Conservation (phyloP, 1,284 basidiomycete genomes). For the Papiliotrema fonsecae region DNA sequence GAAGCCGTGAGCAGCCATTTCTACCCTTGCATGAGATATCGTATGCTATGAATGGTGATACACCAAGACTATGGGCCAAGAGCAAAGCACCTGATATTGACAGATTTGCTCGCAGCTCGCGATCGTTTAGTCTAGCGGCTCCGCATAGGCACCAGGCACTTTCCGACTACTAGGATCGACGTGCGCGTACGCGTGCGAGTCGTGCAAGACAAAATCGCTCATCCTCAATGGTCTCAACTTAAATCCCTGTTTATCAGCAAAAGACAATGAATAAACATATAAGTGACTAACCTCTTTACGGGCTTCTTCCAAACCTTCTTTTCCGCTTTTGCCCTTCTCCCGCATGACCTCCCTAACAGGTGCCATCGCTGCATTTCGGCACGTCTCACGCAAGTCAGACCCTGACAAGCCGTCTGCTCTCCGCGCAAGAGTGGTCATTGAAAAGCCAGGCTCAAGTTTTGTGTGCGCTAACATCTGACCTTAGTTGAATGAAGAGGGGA, state of each 20-base stretch:
- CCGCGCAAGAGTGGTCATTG: conserved; percentile 63
- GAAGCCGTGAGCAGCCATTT: no score
- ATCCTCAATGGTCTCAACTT: conserved; percentile 64
- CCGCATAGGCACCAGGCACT: conserved; percentile 23
- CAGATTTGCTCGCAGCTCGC: no score
- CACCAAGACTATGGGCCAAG: no score
- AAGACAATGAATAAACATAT: not conserved
- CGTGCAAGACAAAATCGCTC: conserved; percentile 64
- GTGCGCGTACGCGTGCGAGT: conserved; percentile 48
- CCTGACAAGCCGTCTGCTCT: conserved; percentile 78
- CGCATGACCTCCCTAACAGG: conserved; percentile 84
- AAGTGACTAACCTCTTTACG: conserved; percentile 40
- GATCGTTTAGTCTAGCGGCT: conserved; percentile 27
- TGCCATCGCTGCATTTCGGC: conserved; percentile 84
- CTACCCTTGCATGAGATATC: no score
- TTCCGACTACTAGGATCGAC: conserved; percentile 37
- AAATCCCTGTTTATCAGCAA: conserved; percentile 56
- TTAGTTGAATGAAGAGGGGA: not conserved
- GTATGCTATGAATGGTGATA: not conserved
- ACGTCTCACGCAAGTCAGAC: conserved; percentile 91
- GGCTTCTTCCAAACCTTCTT: conserved; percentile 46
- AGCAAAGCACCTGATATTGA: not conserved
- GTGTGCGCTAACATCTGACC: conserved; percentile 77
- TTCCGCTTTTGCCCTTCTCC: conserved; percentile 51
- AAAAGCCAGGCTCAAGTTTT: conserved; percentile 61